Base-by-base conservation (phyloP, 202 grass and related monocot species). In the Elaeis oleifera region DNA sequence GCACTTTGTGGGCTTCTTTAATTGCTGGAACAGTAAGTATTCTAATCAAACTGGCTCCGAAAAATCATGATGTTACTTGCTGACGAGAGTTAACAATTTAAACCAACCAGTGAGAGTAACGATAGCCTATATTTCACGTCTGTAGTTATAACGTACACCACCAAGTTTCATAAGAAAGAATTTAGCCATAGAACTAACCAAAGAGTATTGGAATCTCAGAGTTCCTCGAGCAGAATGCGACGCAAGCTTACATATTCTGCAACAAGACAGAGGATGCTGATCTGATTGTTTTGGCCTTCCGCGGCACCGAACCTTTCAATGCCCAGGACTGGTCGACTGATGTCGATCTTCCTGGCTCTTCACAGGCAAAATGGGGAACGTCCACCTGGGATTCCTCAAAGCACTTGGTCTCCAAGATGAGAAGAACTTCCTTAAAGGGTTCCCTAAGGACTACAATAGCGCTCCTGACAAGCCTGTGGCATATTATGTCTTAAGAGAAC, bases 161-260 rank as follows among this genome's bases (percentile, higher is more conserved):
- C 36, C 36, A 13, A 44, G 36, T 13, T 44, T 44, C 36, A 14
- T 44, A 3, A 2, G 36, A 44, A 44, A 44, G 36, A 44, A 44
- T 44, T 44, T 13, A 13, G 9, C 36, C 36, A 13, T 44, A 44
- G 11, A 44, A 14, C 1, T 44, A 13, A 44, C 36, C 11, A 44
- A 31, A 13, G 36, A 11, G 36, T 13, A 24, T 9, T 14, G 36
- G 11, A 44, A 44, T 44, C 36, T 44, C 36, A 90, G 91, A 83
- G 71, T 90, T 90, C 70, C 60, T 78, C 58, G 75, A 71, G 29
- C 63, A 63, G 74, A 74, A 82, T 36, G 81, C 79, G 23, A 81
- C 84, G 22, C 84, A 90, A 75, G 87, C 88, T 58, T 90, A 83
- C 74, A 74, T 96, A 64, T 73, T 85, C 36, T 67, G 81, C 76